phyloP scores from a whole-genome alignment of 768 basidiomycete genomes.

The Lactarius vividus region DNA sequence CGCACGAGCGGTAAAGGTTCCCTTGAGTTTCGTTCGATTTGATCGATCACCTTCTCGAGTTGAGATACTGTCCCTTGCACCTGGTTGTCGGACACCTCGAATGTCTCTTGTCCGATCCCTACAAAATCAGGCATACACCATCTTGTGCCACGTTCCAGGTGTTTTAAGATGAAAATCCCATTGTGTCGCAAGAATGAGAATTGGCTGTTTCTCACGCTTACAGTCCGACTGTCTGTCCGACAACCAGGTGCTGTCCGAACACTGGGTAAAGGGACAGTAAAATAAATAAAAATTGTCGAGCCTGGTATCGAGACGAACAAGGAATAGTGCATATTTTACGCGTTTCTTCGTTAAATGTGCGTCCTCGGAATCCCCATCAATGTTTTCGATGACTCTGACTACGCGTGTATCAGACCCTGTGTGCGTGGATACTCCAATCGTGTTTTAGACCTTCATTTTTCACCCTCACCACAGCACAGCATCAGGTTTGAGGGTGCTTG shows the following conservation, averaged over 20 bases:
- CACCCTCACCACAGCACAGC: not conserved
- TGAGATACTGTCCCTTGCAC: too few relatives aligned
- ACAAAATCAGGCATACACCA: too few relatives aligned
- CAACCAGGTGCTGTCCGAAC: too few relatives aligned
- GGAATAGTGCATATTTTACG: not conserved
- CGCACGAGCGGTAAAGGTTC: not conserved
- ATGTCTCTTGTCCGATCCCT: too few relatives aligned
- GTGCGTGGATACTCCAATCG: not conserved
- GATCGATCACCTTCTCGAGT: constrained; percentile 12
- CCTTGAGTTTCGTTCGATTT: not conserved
- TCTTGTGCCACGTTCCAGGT: too few relatives aligned
- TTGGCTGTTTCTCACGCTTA: too few relatives aligned
- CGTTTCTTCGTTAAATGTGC: not conserved
- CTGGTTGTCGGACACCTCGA: too few relatives aligned
- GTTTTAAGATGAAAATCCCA: too few relatives aligned
- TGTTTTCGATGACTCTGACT: not conserved
- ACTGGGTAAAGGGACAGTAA: too few relatives aligned
- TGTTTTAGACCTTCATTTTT: not conserved
- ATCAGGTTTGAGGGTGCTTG: not conserved
- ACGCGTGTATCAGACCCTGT: constrained; percentile 1
- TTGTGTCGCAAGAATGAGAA: too few relatives aligned
- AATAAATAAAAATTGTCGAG: not conserved
- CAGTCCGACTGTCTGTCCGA: too few relatives aligned
- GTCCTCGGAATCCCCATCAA: not conserved
- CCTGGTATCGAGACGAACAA: not conserved